Evolutionary conservation across 2,329 filamentous ascomycete genomes (phyloP), one percentile per base, ranked within the genome.

Genomic region (Diplodia corticola): DNA sequence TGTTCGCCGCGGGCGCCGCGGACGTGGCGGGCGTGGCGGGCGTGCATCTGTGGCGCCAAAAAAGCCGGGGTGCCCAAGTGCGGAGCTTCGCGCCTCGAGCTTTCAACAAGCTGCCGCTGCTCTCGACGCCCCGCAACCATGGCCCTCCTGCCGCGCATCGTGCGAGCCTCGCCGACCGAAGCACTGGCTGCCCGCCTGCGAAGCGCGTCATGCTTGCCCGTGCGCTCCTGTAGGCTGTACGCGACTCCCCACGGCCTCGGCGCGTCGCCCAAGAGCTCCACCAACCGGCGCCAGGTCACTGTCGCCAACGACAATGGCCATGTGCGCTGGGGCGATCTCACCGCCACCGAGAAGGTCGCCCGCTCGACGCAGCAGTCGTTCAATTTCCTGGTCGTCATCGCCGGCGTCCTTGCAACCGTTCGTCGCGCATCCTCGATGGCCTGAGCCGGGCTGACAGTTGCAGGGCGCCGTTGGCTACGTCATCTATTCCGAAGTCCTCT

Each of bases 311-410:
- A 97, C 72, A 90, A 92, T 73, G 94, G 94, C 7, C 84, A 85
- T 69, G 88, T 97, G 1, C 87, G 88, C 4, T 98, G 94, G 94
- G 84, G 82, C 3, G 84, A 95, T 64, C 85, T 98, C 2, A 92
- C 89, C 0, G 81, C 80, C 0, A 81, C 81, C 55, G 94, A 97
- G 76, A 97, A 97, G 78, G 88, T 89, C 2, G 90, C 90, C 26
- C 86, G 94, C 46, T 91, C 92, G 9, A 94, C 92, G 0, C 93
- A 97, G 78, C 94, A 97, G 78, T 91, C 89, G 17, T 90, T 96
- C 81, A 97, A 98, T 78, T 88, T 97, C 70, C 84, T 89, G 70
- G 79, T 97, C 69, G 87, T 97, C 9, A 71, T 92, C 1, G 82
- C 89, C 7, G 94, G 94, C 28, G 79, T 93, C 12, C 84, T 88